These are phyloP conservation scores for Kwoniella sp. DNA, from an alignment of 768 basidiomycete genomes.

Conservation along the genomic window DNA sequence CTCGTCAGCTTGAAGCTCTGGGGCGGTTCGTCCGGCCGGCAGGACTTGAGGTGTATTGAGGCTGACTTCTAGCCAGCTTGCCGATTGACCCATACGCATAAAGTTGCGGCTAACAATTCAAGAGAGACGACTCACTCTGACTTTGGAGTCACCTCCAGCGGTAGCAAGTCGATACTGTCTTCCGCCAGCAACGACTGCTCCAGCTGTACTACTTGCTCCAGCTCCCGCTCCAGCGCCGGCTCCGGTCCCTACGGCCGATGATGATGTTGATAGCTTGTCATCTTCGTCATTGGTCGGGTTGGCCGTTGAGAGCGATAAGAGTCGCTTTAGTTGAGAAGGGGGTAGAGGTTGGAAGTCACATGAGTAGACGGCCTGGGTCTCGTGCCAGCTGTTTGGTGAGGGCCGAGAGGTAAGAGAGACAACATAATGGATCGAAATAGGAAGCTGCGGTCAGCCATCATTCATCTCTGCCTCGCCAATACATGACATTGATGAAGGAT, in stretches of 20 bases:
- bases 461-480: no score
- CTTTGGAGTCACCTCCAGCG: slow-evolving; percentile 94
- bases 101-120: no score
- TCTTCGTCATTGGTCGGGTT: slow-evolving; percentile 28
- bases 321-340: slow-evolving; percentile 59
- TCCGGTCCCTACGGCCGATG: slow-evolving; percentile 58
- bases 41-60: no score
- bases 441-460: no score
- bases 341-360: slow-evolving; percentile 90
- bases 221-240: slow-evolving; percentile 20
- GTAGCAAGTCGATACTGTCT: slow-evolving; percentile 89
- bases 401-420: no score
- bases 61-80: no score
- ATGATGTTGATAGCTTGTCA: slow-evolving; percentile 3
- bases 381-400: slow-evolving; percentile 51
- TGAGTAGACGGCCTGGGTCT: slow-evolving; percentile 67
- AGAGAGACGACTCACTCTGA: slow-evolving; percentile 73
- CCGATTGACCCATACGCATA: no score
- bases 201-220: slow-evolving; percentile 7
- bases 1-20: slow-evolving; percentile 7
- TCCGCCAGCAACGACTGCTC: slow-evolving; percentile 29
- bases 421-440: no score
- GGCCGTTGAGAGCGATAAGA: slow-evolving; percentile 39
- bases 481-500: background rate
- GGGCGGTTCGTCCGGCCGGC: no score